phyloP scores from a whole-genome alignment of 352 stramenopile species.

The Blastocystis sp. region DNA sequence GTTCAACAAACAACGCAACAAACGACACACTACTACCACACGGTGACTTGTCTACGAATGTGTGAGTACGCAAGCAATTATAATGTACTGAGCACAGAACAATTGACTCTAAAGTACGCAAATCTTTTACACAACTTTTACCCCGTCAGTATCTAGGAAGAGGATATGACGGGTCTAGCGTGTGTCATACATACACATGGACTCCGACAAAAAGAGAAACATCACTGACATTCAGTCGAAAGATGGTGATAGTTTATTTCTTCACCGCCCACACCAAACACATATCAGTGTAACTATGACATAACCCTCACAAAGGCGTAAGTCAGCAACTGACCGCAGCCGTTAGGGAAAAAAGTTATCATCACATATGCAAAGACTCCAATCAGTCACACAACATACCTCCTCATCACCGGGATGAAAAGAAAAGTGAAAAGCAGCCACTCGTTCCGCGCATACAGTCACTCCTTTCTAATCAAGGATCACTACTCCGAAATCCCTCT shows the following conservation, averaged over 20 bases:
- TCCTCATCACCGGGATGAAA: constrained; percentile 42
- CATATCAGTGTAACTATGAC: constrained; percentile 70
- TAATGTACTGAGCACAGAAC: constrained; percentile 45
- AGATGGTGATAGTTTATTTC: constrained; percentile 61
- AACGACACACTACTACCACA: neutral
- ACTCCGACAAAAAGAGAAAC: constrained; percentile 59
- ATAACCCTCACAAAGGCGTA: constrained; percentile 51
- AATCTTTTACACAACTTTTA: constrained; percentile 68
- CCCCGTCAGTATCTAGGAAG: constrained; percentile 45
- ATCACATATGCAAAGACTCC: constrained; percentile 16
- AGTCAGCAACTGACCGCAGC: constrained; percentile 55
- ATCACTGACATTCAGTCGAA: constrained; percentile 64
- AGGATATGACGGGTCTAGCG: constrained; percentile 62
- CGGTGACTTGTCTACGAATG: neutral
- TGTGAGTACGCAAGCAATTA: constrained; percentile 69
- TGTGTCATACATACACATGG: constrained; percentile 27
- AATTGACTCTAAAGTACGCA: constrained; percentile 68
- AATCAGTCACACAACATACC: constrained; percentile 11
- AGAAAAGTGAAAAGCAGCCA: constrained; percentile 9
- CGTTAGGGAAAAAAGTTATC: constrained; percentile 63
- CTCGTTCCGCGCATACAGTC: constrained; percentile 35
- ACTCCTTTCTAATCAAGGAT: constrained; percentile 36
- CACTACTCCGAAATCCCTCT: neutral
- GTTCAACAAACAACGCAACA: constrained; percentile 22
- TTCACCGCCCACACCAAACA: constrained; percentile 20